Evolutionary conservation across 2,329 filamentous ascomycete species (phyloP).

Genomic region (Penicillium sp.): DNA sequence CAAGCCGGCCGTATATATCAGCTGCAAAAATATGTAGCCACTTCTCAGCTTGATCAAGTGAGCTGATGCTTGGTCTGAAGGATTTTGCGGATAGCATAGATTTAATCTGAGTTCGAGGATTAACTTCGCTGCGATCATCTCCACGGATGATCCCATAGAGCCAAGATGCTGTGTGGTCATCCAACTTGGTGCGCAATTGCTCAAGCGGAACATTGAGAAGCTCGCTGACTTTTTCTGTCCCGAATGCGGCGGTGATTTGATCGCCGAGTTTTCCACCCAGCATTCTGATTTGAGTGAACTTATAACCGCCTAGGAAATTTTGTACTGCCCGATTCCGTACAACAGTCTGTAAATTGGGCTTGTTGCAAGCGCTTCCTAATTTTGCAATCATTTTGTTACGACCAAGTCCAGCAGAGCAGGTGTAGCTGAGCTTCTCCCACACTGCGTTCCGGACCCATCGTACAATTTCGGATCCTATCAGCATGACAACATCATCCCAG

Average conservation of each 20-base stretch:
- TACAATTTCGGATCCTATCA: slow-evolving; percentile 86
- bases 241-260: slow-evolving; percentile 76
- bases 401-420: slow-evolving; percentile 85
- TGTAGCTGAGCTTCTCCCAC: slow-evolving; percentile 72
- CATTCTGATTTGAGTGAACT: slow-evolving; percentile 92
- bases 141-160: slow-evolving; percentile 82
- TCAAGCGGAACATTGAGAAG: slow-evolving; percentile 70
- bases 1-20: slow-evolving; percentile 84
- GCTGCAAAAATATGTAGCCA: slow-evolving; percentile 91
- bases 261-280: slow-evolving; percentile 94
- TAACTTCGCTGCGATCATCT: slow-evolving; percentile 84
- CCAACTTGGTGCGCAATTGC: slow-evolving; percentile 73
- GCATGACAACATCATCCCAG: slow-evolving; percentile 91
- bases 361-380: slow-evolving; percentile 84
- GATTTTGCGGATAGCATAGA: slow-evolving; percentile 97
- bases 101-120: slow-evolving; percentile 87
- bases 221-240: slow-evolving; percentile 75
- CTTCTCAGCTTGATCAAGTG: slow-evolving; percentile 70
- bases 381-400: slow-evolving; percentile 96
- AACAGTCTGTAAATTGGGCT: slow-evolving; percentile 93
- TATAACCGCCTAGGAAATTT: slow-evolving; percentile 78
- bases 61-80: slow-evolving; percentile 80
- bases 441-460: slow-evolving; percentile 70
- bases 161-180: slow-evolving; percentile 83
- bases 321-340: slow-evolving; percentile 79